Conservation (phyloP, 495 filamentous ascomycete genomes). For the Podospora sp. region DNA sequence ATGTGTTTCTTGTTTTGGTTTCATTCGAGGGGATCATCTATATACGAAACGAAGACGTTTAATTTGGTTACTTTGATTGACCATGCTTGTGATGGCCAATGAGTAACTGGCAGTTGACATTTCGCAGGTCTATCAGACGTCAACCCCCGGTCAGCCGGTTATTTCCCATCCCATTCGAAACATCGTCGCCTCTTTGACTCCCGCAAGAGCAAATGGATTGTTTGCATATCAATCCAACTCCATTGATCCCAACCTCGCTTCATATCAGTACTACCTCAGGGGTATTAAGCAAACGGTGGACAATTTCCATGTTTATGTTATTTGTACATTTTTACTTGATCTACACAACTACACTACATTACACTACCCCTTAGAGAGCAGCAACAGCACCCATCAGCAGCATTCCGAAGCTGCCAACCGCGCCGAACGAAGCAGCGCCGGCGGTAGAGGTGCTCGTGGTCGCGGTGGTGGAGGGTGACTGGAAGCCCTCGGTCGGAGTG, state of each 20-base stretch:
- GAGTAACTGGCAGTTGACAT: no score
- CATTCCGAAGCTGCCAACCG: background rate
- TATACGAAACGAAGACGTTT: background rate
- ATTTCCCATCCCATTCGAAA: no score
- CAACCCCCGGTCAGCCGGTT: no score
- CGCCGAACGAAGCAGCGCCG: slow-evolving; percentile 11
- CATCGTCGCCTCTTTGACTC: no score
- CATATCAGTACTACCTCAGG: no score
- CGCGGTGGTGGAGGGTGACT: background rate
- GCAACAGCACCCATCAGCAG: slow-evolving; percentile 6
- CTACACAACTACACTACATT: background rate
- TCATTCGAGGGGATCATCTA: background rate
- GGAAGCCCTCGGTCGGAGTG: background rate
- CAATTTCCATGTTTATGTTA: background rate
- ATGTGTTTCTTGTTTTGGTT: background rate
- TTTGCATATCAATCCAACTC: no score
- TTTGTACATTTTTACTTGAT: background rate
- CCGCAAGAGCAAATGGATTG: no score
- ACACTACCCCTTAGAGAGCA: slow-evolving; percentile 2
- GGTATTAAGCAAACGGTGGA: no score
- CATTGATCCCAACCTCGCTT: no score
- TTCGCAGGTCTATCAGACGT: no score
- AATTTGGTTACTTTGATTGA: background rate
- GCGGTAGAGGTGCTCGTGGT: background rate
- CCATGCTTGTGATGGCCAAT: no score